A percentile compares a stretch with the other conserved stretches of the same genome.
phyloP scores from a whole-genome alignment of 306 rosid genomes.

The Trifolium fragiferum region DNA sequence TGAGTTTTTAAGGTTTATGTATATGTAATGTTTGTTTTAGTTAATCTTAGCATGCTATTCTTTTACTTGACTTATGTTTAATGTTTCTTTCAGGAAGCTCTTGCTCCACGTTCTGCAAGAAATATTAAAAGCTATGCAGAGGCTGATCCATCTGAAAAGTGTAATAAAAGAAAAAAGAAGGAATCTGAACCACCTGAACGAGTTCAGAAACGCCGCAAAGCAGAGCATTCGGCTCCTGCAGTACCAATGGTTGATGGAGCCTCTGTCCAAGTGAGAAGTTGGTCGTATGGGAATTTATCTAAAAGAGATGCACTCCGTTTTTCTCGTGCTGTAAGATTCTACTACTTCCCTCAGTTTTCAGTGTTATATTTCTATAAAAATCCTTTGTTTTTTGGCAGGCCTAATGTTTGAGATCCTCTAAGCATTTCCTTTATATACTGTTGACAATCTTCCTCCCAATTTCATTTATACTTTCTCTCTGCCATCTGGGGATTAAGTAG shows the following conservation, averaged over 20 bases:
- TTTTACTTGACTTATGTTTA: neutral
- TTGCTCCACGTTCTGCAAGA: conserved; percentile 94
- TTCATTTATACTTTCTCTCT: conserved; percentile 4
- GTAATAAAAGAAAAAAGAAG: conserved; percentile 88
- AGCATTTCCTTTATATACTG: conserved; percentile 9
- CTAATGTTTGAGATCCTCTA: neutral
- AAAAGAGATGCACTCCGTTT: conserved; percentile 88
- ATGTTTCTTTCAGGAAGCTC: conserved; percentile 68
- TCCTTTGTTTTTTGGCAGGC: conserved; percentile 15
- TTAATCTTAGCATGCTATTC: conserved; percentile 14
- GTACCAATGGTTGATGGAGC: conserved; percentile 94
- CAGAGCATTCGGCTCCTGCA: conserved; percentile 68
- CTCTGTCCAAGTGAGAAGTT: conserved; percentile 82
- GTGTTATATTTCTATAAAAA: conserved; percentile 6
- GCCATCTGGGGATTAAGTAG: neutral
- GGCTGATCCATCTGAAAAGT: conserved; percentile 72
- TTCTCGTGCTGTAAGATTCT: conserved; percentile 81
- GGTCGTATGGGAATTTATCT: conserved; percentile 92
- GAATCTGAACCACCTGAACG: conserved; percentile 83
- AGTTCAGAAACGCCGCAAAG: conserved; percentile 79
- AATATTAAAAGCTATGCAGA: conserved; percentile 93
- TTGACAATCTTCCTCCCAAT: conserved; percentile 2
- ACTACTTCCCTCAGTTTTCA: neutral
- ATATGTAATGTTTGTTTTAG: conserved; percentile 14
- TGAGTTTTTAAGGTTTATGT: neutral